These are phyloP conservation scores for Clitopilus passeckerianus DNA, from an alignment of 768 basidiomycete species.

Conservation along the genomic window DNA sequence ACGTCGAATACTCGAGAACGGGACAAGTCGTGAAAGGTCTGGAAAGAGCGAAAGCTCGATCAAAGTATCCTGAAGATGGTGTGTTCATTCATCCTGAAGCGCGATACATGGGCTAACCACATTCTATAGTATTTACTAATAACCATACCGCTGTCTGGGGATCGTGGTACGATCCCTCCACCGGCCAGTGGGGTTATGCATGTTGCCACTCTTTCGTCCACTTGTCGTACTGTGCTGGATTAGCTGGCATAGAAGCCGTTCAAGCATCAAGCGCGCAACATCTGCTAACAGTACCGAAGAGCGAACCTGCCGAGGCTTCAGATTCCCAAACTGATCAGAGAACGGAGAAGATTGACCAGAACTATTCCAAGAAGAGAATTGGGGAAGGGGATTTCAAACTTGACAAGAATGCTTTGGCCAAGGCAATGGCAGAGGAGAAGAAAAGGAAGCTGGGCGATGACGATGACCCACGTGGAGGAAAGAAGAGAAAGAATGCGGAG, in stretches of 20 bases:
- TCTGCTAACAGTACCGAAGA: slow-evolving; percentile 40
- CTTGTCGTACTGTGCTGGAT: slow-evolving; percentile 87
- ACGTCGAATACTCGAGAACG: slow-evolving; percentile 93
- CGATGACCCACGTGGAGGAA: slow-evolving; percentile 51
- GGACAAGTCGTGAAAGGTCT: slow-evolving; percentile 90
- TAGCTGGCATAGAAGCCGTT: slow-evolving; percentile 76
- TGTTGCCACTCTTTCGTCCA: slow-evolving; percentile 90
- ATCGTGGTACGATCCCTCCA: slow-evolving; percentile 78
- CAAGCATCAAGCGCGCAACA: slow-evolving; percentile 71
- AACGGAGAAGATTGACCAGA: slow-evolving; percentile 49
- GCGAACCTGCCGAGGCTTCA: slow-evolving; percentile 8
- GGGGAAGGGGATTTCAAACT: slow-evolving; percentile 81
- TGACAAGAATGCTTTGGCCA: slow-evolving; percentile 62
- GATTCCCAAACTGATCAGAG: slow-evolving; percentile 23
- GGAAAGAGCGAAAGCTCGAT: slow-evolving; percentile 80
- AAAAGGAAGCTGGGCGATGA: slow-evolving; percentile 69
- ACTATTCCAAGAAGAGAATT: slow-evolving; percentile 72
- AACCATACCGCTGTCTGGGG: slow-evolving; percentile 99
- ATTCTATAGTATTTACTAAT: slow-evolving; percentile 67
- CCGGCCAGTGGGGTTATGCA: slow-evolving; percentile 84
- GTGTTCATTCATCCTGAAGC: slow-evolving; percentile 21
- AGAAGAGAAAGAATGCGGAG: slow-evolving; percentile 53
- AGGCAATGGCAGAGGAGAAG: slow-evolving; percentile 73
- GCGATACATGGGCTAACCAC: neutral
- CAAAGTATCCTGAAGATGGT: slow-evolving; percentile 98